Conservation (phyloP, 768 basidiomycete species). For the Tulasnella sp. region DNA sequence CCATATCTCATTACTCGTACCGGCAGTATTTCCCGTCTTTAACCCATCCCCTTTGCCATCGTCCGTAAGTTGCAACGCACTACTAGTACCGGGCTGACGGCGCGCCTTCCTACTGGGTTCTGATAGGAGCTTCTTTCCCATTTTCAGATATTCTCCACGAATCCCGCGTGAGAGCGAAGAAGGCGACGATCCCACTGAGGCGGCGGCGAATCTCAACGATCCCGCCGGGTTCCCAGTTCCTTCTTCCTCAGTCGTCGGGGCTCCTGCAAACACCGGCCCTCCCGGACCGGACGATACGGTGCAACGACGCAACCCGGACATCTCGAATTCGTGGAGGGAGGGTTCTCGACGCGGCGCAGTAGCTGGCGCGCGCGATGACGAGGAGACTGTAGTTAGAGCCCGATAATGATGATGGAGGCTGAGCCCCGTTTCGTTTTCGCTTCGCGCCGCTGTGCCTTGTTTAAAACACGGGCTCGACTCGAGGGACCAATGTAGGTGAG, state of each 20-base stretch:
- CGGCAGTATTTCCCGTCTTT: conserved; percentile 81
- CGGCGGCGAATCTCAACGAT: not conserved
- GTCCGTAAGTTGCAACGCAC: conserved; percentile 41
- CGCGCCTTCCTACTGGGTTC: too few species aligned
- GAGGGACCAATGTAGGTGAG: not conserved
- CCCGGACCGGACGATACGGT: conserved; percentile 8
- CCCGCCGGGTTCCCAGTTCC: too few species aligned
- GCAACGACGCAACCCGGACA: not conserved
- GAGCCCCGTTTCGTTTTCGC: not conserved
- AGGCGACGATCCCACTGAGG: not conserved
- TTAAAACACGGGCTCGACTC: conserved; percentile 17
- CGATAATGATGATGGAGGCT: not conserved
- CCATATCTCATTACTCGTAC: conserved; percentile 69
- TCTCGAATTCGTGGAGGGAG: not conserved
- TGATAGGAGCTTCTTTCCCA: too few species aligned
- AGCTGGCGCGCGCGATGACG: not conserved
- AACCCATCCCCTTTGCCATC: conserved; percentile 56
- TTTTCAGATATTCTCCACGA: conserved; percentile 24
- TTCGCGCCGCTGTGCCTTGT: not conserved
- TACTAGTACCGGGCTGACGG: too few species aligned
- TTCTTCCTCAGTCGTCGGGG: not conserved
- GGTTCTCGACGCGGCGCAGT: not conserved
- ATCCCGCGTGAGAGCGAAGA: conserved; percentile 7
- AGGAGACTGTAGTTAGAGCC: not conserved
- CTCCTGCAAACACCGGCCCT: not conserved